These are phyloP conservation scores for Citrus sp. DNA, from an alignment of 345 rosid genomes.

Conservation along the genomic window DNA sequence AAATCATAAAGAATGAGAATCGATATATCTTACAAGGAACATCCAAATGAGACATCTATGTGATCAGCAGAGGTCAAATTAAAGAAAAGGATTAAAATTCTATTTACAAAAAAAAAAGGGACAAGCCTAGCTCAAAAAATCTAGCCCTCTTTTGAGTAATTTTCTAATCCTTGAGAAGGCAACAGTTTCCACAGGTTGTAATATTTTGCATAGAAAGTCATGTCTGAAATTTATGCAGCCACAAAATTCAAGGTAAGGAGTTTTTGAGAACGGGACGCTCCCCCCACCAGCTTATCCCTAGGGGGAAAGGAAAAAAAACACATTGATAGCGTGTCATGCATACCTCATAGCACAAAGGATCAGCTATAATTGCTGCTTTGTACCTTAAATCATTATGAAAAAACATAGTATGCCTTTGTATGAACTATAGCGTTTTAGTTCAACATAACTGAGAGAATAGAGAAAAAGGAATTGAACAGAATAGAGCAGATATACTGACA, in stretches of 20 bases:
- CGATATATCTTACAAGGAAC: background rate
- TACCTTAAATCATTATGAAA: constrained; percentile 55
- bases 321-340: background rate
- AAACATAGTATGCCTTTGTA: constrained; percentile 5
- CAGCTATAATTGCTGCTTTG: constrained; percentile 96
- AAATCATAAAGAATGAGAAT: background rate
- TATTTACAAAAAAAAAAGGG: background rate
- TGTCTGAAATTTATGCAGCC: background rate
- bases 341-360: constrained; percentile 98
- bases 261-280: background rate
- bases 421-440: background rate
- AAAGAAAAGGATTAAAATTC: too few relatives aligned
- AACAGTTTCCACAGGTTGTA: background rate
- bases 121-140: background rate
- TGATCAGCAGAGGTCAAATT: background rate
- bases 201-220: background rate
- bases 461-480: background rate
- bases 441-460: background rate
- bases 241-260: background rate
- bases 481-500: background rate
- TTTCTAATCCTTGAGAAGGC: background rate
- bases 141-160: background rate
- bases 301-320: background rate
- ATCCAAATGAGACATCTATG: background rate
- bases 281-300: too few relatives aligned